Conservation (phyloP, 2,329 filamentous ascomycete genomes). For the Colletotrichum eremochloae region DNA sequence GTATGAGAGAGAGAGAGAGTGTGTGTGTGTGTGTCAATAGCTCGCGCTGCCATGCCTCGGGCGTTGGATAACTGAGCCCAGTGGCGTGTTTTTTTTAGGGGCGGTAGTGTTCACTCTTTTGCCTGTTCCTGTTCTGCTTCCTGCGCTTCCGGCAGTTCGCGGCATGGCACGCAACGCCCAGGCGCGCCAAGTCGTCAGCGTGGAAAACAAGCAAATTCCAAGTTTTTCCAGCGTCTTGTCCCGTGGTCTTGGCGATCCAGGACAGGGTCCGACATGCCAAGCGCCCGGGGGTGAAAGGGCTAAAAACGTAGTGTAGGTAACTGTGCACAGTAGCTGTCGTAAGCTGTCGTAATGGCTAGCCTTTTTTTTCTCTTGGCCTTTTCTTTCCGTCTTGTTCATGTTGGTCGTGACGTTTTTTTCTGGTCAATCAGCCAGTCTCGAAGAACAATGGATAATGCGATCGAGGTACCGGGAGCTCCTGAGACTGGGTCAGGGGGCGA, state of each 20-base stretch:
- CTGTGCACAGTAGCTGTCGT: conserved; percentile 3
- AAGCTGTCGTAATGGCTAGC: conserved; percentile 8
- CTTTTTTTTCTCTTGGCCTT: neutral
- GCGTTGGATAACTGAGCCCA: neutral
- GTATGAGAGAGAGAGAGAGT: no score
- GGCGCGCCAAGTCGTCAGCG: conserved; percentile 38
- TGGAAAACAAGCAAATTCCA: conserved; percentile 42
- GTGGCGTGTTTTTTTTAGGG: neutral
- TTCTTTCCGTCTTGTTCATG: neutral
- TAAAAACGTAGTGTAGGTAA: no score
- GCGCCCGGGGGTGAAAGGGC: conserved; percentile 4
- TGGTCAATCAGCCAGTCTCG: neutral
- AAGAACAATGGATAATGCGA: neutral
- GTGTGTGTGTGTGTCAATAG: neutral
- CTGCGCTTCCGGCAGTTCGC: conserved; percentile 2
- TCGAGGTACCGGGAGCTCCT: conserved; percentile 7
- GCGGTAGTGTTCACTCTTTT: neutral
- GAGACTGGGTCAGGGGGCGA: conserved; percentile 9
- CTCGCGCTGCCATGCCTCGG: neutral
- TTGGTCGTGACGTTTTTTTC: neutral
- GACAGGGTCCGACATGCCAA: conserved; percentile 24
- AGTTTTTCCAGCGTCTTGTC: conserved; percentile 41
- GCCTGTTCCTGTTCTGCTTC: conserved; percentile 6
- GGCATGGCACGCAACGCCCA: conserved; percentile 32
- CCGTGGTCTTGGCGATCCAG: conserved; percentile 41